These are phyloP conservation scores for Gaultheria prostrata DNA, from an alignment of 148 eudicot species.

Conservation along the genomic window DNA sequence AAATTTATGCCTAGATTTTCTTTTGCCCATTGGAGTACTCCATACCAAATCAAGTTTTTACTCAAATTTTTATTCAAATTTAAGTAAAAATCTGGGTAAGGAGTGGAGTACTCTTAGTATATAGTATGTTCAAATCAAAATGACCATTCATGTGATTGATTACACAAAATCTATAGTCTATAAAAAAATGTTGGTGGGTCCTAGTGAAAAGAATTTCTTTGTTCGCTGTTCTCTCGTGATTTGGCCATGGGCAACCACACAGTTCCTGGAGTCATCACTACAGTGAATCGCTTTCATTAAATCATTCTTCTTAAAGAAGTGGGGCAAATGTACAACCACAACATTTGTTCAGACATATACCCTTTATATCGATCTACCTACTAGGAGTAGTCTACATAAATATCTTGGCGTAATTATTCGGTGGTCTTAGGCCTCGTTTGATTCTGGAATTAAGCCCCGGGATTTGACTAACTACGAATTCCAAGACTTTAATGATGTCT, in stretches of 20 bases:
- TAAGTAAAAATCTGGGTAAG: no score
- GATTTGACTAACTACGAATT: no score
- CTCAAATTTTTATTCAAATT: no score
- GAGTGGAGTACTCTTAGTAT: no score
- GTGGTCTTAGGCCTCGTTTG: no score
- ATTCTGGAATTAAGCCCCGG: no score
- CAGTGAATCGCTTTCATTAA: neutral
- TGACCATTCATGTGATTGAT: conserved; percentile 13
- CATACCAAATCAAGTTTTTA: no score
- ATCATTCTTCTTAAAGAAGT: neutral
- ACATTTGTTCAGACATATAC: neutral
- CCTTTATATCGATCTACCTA: neutral
- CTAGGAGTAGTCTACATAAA: neutral
- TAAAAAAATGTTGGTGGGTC: neutral
- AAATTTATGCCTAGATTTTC: no score
- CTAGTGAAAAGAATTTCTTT: neutral
- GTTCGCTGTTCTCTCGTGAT: neutral
- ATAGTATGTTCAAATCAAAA: neutral
- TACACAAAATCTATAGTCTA: neutral
- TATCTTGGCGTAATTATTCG: neutral
- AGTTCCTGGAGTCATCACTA: neutral
- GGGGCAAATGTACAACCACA: neutral
- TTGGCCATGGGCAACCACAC: neutral
- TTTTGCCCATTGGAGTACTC: no score
- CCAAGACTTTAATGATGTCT: no score